Evolutionary conservation across 495 filamentous ascomycete genomes (phyloP), one percentile per base, ranked within the genome.

Genomic region (Lepidopterella palustris): DNA sequence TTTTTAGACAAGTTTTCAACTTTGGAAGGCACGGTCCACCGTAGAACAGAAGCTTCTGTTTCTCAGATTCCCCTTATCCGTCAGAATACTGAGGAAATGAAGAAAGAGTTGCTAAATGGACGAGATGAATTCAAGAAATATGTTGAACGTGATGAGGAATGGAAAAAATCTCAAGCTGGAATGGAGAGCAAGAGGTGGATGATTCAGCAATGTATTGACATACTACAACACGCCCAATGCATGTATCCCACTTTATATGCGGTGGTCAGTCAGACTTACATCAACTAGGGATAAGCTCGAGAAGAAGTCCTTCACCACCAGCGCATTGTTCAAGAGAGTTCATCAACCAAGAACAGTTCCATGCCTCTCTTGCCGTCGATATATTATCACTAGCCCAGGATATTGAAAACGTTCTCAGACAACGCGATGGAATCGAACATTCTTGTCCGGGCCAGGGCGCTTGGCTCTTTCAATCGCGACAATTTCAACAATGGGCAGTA

Each of bases 81-180:
- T 6, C 47, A 24, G 4, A 24, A 50, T 3, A 24, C 47, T 24
- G 18, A 27, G 15, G 10, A 9, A 6, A 50, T 27, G 5, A 50
- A 25, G 6, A 50, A 25, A 50, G 47, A 50, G 20, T 9, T 50
- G 18, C 8, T 8, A 5, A 25, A 27, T 50, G 18, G 21, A 11
- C 18, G 45, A 21, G 11, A 26, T 18, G 45, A 49, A 23, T 49
- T 50, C 47, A 13, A 25, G 25, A 13, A 26, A 25, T 50, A 25
- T 27, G n/a, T 50, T 15, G 15, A 24, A 25, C 47, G 25, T 25
- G 47, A 50, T 24, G 15, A 27, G 5, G 47, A 50, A 25, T 50
- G 47, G 47, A 50, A 27, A 24, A 50, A 50, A 27, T 50, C 47
- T 5, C 47, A 50, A 50, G 47, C 21, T 24, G 47, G 47, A 50